A percentile compares a stretch with the other conserved stretches of the same genome.
phyloP scores from a whole-genome alignment of 1,284 basidiomycete species.

The Salmacisia buchloeana region DNA sequence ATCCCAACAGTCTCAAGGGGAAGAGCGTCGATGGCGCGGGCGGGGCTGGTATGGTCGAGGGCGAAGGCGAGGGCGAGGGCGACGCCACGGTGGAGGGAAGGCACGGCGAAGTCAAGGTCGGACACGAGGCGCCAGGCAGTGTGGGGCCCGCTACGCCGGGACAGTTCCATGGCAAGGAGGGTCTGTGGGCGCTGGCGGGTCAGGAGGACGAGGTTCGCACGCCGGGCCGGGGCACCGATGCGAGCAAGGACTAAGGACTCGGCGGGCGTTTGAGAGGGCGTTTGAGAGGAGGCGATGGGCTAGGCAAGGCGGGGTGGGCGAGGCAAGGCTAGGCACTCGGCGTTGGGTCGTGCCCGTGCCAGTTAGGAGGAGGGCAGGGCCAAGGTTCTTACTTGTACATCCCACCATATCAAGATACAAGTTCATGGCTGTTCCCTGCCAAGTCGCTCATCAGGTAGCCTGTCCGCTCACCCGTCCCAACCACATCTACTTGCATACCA shows the following conservation, averaged over 20 bases:
- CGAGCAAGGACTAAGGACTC: neutral
- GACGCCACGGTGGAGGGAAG: too few species aligned
- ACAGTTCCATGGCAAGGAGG: slow-evolving; percentile 6
- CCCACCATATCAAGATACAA: too few species aligned
- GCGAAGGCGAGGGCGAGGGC: neutral
- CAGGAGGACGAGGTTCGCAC: neutral
- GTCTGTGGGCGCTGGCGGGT: neutral
- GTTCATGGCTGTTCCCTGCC: too few species aligned
- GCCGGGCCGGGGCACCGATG: neutral
- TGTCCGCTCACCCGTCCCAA: too few species aligned
- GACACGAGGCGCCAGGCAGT: neutral
- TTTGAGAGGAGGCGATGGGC: neutral
- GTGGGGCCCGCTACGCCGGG: neutral
- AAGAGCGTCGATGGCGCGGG: neutral
- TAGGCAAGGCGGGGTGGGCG: too few species aligned
- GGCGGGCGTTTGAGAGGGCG: neutral
- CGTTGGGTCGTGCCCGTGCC: too few species aligned
- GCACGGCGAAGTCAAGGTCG: too few species aligned
- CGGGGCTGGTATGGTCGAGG: neutral
- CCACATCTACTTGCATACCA: too few species aligned
- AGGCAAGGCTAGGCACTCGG: too few species aligned
- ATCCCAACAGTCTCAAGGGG: neutral
- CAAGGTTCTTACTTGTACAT: too few species aligned
- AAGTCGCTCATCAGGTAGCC: too few species aligned
- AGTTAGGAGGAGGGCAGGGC: too few species aligned